These are phyloP conservation scores for Fragilariopsis cylindrus DNA, from an alignment of 108 stramenopile species.

Conservation along the genomic window DNA sequence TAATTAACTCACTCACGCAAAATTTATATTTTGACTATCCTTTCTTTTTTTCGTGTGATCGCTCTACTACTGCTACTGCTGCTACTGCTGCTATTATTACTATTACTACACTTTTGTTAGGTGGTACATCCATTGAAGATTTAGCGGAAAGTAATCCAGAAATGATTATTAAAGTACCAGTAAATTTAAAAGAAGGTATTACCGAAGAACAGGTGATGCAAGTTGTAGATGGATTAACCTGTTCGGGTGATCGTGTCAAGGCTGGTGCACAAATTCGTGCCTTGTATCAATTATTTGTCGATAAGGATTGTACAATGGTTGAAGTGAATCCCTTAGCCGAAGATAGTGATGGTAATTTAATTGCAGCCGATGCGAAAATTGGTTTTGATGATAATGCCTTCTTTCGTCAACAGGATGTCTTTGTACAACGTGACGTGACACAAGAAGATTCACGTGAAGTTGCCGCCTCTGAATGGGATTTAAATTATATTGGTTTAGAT, in stretches of 20 bases:
- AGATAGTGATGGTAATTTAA: conserved; percentile 70
- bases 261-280: conserved; percentile 53
- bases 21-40: too few relatives aligned
- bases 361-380: conserved; percentile 87
- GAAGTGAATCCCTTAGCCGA: conserved; percentile 90
- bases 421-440: conserved; percentile 60
- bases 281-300: conserved; percentile 82
- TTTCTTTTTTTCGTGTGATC: too few relatives aligned
- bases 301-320: conserved; percentile 75
- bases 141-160: conserved; percentile 80
- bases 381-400: conserved; percentile 92
- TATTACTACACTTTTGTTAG: not conserved
- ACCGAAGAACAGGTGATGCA: conserved; percentile 49
- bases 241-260: conserved; percentile 23
- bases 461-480: conserved; percentile 63
- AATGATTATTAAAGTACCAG: conserved; percentile 62
- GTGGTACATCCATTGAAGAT: conserved; percentile 88
- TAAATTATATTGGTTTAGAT: conserved; percentile 85
- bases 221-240: conserved; percentile 49
- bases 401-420: conserved; percentile 73
- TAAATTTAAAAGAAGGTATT: conserved; percentile 65
- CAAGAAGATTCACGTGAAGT: conserved; percentile 90
- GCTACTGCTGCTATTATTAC: too few relatives aligned
- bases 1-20: too few relatives aligned
- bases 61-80: too few relatives aligned